Evolutionary conservation across 2,329 filamentous ascomycete genomes (phyloP).

Genomic region (Fusarium scirpi): DNA sequence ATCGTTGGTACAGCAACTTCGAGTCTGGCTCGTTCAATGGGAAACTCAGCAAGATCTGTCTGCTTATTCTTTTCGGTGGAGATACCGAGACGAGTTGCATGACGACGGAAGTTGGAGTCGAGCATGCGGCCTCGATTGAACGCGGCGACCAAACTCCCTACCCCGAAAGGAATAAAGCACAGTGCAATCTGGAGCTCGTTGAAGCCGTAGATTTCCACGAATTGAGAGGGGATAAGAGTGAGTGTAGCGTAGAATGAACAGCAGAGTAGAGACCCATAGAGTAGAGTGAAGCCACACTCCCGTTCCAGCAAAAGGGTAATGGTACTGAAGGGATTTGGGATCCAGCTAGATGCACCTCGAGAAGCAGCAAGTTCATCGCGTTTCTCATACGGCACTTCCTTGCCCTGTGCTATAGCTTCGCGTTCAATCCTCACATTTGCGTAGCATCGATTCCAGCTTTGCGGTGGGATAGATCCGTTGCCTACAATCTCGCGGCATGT

Average conservation of each 20-base stretch:
- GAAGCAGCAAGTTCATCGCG: neutral
- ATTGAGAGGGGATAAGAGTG: neutral
- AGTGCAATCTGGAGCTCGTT: neutral
- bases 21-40: neutral
- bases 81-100: neutral
- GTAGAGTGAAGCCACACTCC: neutral
- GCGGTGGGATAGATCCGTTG: neutral
- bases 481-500: neutral
- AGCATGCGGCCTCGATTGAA: neutral
- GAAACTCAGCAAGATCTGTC: neutral
- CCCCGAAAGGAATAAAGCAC: neutral
- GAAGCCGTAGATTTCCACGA: neutral
- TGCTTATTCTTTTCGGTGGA: neutral
- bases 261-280: neutral
- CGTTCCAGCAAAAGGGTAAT: neutral
- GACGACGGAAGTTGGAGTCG: constrained; percentile 2
- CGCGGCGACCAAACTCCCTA: neutral
- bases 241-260: neutral
- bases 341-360: neutral
- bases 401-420: neutral
- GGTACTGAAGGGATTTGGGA: neutral
- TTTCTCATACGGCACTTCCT: neutral
- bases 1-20: neutral
- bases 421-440: neutral
- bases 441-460: neutral